phyloP scores from a whole-genome alignment of 306 rosid genomes.

The Sesbania bispinosa region DNA sequence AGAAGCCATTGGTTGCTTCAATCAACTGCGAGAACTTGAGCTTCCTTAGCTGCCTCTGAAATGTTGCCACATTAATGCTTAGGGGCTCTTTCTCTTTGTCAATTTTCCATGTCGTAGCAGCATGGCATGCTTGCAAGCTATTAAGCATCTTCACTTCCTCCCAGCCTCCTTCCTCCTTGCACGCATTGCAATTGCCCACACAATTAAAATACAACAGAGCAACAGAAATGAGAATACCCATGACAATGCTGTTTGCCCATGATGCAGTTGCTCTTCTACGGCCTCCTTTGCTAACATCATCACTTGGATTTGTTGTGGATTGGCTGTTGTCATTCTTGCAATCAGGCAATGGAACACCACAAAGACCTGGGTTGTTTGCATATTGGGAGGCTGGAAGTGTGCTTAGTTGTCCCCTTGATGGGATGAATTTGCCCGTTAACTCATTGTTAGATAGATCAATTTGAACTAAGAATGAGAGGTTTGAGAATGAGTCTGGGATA shows the following conservation, averaged over 20 bases:
- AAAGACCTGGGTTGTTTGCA: conserved; percentile 91
- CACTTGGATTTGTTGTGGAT: conserved; percentile 36
- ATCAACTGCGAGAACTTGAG: conserved; percentile 93
- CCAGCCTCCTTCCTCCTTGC: conserved; percentile 76
- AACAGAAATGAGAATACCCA: conserved; percentile 80
- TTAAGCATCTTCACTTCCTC: conserved; percentile 91
- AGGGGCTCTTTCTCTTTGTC: conserved; percentile 94
- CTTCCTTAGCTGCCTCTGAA: conserved; percentile 91
- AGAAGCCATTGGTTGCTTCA: conserved; percentile 98
- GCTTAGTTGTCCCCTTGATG: conserved; percentile 84
- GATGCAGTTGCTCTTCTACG: conserved; percentile 51
- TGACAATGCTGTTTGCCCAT: conserved; percentile 80
- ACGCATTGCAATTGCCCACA: conserved; percentile 93
- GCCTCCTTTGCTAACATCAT: conserved; percentile 34
- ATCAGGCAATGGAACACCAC: conserved; percentile 87
- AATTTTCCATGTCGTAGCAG: conserved; percentile 96
- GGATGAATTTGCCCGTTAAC: conserved; percentile 85
- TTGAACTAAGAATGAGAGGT: conserved; percentile 86
- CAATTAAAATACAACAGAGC: conserved; percentile 80
- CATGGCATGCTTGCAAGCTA: conserved; percentile 82
- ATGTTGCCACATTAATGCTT: conserved; percentile 95
- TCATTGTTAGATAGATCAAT: conserved; percentile 89
- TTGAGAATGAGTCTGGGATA: conserved; percentile 93
- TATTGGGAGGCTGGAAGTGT: conserved; percentile 91
- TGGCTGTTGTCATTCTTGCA: conserved; percentile 53